Conservation (phyloP, 495 filamentous ascomycete species). For the Penicillium longicatenatum region DNA sequence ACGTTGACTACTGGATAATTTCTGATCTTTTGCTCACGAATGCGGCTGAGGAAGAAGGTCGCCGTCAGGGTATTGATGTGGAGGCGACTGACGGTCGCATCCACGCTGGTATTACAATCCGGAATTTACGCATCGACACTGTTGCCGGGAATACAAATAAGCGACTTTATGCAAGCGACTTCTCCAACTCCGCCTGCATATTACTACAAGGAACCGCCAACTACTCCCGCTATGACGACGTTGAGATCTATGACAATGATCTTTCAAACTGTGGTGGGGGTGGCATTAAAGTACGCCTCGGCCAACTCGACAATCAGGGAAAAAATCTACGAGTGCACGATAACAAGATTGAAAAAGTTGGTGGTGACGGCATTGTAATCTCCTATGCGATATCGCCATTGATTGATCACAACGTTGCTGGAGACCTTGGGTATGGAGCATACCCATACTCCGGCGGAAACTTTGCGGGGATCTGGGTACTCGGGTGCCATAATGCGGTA, state of each 20-base stretch:
- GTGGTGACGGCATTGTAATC: constrained; percentile 14
- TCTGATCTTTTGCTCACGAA: too few species aligned
- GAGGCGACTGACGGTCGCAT: too few species aligned
- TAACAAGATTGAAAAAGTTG: constrained; percentile 13
- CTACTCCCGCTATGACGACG: constrained; percentile 13
- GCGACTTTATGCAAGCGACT: constrained; percentile 7
- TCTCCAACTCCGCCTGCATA: constrained; percentile 7
- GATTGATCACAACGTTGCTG: constrained; percentile 8
- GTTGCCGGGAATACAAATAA: constrained; percentile 14
- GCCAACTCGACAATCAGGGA: constrained; percentile 14
- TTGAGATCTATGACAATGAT: constrained; percentile 8
- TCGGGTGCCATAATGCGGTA: constrained; percentile 13
- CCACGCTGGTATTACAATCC: too few species aligned
- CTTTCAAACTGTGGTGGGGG: constrained; percentile 15
- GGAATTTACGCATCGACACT: too few species aligned
- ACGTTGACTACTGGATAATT: too few species aligned
- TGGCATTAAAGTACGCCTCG: constrained; percentile 15
- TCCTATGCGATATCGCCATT: constrained; percentile 7
- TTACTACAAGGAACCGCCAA: constrained; percentile 11
- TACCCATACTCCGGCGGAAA: constrained; percentile 16
- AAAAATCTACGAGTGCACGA: constrained; percentile 4
- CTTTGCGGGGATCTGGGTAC: constrained; percentile 15
- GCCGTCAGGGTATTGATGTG: too few species aligned
- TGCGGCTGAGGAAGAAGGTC: too few species aligned
- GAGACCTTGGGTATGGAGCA: constrained; percentile 13